Conservation (phyloP, 208 protist genomes). For the Trypanosoma vivax region DNA sequence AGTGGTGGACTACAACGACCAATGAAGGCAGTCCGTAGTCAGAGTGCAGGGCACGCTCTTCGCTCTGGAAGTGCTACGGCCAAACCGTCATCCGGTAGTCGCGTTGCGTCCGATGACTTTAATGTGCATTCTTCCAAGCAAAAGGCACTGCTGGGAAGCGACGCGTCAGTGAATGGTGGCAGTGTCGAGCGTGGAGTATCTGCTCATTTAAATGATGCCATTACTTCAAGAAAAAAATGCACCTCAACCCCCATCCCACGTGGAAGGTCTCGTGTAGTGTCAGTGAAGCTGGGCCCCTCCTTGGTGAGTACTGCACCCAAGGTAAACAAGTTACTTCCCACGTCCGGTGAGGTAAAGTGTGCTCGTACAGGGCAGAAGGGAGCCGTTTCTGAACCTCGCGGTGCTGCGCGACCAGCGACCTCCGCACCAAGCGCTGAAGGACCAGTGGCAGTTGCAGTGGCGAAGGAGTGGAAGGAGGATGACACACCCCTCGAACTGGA, state of each 20-base stretch:
- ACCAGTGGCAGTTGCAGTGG: not conserved
- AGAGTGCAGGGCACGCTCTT: not conserved
- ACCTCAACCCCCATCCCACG: not conserved
- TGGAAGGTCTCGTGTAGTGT: not conserved
- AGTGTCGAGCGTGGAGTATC: not conserved
- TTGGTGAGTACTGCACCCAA: not conserved
- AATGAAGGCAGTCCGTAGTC: not conserved
- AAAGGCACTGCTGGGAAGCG: not conserved
- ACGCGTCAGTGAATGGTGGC: not conserved
- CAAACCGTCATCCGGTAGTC: not conserved
- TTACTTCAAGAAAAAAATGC: not conserved
- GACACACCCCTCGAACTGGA: constrained; percentile 9
- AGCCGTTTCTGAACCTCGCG: not conserved
- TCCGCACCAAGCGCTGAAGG: not conserved
- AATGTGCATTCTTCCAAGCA: not conserved
- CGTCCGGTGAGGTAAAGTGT: not conserved
- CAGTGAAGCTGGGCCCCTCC: not conserved
- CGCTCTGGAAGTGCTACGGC: not conserved
- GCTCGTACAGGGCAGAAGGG: not conserved
- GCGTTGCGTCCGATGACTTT: not conserved
- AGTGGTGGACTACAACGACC: not conserved
- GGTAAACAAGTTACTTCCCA: not conserved
- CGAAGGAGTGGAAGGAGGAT: constrained; percentile 20
- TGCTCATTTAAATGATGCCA: not conserved
- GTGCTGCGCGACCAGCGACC: not conserved